These are phyloP conservation scores for Cytospora mali DNA, from an alignment of 2,329 filamentous ascomycete species.

Conservation along the genomic window DNA sequence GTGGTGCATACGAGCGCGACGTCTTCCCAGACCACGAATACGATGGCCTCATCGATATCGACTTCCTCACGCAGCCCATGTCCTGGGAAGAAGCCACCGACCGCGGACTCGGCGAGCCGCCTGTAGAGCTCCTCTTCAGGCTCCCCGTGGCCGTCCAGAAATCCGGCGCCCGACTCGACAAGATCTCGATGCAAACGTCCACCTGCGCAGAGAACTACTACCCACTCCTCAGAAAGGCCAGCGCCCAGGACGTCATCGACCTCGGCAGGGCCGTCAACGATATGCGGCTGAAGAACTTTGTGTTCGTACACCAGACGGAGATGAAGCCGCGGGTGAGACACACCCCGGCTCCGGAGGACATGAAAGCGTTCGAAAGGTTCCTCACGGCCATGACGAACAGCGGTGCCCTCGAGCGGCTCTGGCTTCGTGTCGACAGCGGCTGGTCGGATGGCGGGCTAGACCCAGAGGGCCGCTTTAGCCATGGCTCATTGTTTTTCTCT, in stretches of 20 bases:
- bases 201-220: slow-evolving; percentile 19
- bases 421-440: slow-evolving; percentile 19
- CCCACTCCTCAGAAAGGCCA: not conserved
- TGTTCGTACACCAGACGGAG: slow-evolving; percentile 9
- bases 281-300: slow-evolving; percentile 15
- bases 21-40: not conserved
- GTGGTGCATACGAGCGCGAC: too few relatives aligned
- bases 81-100: slow-evolving; percentile 16
- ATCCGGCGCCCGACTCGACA: slow-evolving; percentile 12
- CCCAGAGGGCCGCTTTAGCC: not conserved
- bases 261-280: slow-evolving; percentile 7
- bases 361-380: slow-evolving; percentile 5
- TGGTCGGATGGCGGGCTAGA: slow-evolving; percentile 13
- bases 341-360: not conserved
- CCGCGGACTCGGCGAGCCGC: slow-evolving; percentile 2
- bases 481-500: not conserved
- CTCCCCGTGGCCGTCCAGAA: slow-evolving; percentile 6
- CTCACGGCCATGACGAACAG: slow-evolving; percentile 22
- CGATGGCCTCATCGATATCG: slow-evolving; percentile 15
- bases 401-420: slow-evolving; percentile 7
- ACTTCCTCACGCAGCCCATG: slow-evolving; percentile 21
- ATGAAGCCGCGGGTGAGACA: not conserved
- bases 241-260: not conserved
- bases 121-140: slow-evolving; percentile 5
- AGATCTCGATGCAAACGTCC: slow-evolving; percentile 14